Conservation (phyloP, 345 rosid species). For the Syzygium aromaticum region DNA sequence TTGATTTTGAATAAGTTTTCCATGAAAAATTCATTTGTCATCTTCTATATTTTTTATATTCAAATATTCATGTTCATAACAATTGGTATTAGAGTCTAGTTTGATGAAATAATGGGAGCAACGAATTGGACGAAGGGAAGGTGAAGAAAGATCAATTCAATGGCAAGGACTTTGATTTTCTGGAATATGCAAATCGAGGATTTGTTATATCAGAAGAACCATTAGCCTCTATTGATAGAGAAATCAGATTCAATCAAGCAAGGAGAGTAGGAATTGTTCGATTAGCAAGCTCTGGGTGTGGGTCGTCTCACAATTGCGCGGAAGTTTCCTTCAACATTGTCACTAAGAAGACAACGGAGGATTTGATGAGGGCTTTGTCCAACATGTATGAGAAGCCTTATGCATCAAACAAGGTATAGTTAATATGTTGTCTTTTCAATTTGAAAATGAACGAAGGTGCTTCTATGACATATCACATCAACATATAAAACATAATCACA, state of each 20-base stretch:
- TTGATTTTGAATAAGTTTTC: not conserved
- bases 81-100: not conserved
- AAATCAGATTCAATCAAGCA: not conserved
- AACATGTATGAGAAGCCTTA: not conserved
- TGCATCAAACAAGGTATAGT: not conserved
- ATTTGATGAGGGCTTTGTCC: not conserved
- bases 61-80: not conserved
- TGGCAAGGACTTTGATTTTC: not conserved
- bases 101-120: not conserved
- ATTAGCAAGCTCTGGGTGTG: not conserved
- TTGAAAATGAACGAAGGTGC: not conserved
- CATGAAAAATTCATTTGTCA: not conserved
- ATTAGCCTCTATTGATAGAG: not conserved
- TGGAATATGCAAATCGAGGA: not conserved
- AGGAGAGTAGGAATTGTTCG: not conserved
- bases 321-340: not conserved
- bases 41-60: not conserved
- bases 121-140: not conserved
- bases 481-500: rapidly evolving
- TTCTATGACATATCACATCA: not conserved
- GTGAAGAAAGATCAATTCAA: not conserved
- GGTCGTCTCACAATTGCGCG: not conserved
- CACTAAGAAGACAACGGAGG: not conserved
- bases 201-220: not conserved
- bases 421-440: not conserved